These are phyloP conservation scores for Mallotus repandus DNA, from an alignment of 441 rosid genomes.

Conservation along the genomic window DNA sequence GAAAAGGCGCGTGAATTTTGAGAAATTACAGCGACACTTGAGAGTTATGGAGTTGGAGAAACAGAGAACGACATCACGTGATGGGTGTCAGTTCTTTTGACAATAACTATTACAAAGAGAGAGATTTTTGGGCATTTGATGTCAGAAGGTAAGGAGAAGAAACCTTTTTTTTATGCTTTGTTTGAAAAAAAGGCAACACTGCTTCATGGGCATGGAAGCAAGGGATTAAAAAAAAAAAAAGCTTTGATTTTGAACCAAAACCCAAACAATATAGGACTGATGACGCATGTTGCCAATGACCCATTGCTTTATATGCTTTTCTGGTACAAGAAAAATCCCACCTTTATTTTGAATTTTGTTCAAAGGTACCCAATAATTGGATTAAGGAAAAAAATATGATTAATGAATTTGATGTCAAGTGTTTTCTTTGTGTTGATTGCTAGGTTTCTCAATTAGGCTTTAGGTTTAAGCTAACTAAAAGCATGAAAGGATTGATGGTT, in stretches of 20 bases:
- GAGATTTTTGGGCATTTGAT: neutral
- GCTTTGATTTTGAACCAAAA: neutral
- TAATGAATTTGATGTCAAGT: neutral
- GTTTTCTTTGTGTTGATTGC: neutral
- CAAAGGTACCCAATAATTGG: no score
- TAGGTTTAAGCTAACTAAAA: neutral
- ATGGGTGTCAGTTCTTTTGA: constrained; percentile 42
- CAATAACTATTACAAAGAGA: neutral
- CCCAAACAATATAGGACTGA: no score
- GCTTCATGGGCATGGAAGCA: neutral
- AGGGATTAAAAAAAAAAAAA: no score
- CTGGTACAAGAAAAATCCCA: neutral
- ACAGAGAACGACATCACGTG: constrained; percentile 53
- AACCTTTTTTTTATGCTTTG: neutral
- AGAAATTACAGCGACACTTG: constrained; percentile 13
- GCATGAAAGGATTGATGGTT: neutral
- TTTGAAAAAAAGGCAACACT: constrained; percentile 5
- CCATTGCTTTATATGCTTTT: neutral
- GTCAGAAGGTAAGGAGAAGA: neutral
- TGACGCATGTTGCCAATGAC: neutral
- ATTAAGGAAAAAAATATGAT: no score
- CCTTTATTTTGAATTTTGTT: neutral
- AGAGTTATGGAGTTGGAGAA: constrained; percentile 2
- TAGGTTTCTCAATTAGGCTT: neutral
- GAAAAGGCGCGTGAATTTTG: constrained; percentile 11